Evolutionary conservation across 2,329 filamentous ascomycete genomes (phyloP), one percentile per base, ranked within the genome.

Genomic region (Ustulina deusta): DNA sequence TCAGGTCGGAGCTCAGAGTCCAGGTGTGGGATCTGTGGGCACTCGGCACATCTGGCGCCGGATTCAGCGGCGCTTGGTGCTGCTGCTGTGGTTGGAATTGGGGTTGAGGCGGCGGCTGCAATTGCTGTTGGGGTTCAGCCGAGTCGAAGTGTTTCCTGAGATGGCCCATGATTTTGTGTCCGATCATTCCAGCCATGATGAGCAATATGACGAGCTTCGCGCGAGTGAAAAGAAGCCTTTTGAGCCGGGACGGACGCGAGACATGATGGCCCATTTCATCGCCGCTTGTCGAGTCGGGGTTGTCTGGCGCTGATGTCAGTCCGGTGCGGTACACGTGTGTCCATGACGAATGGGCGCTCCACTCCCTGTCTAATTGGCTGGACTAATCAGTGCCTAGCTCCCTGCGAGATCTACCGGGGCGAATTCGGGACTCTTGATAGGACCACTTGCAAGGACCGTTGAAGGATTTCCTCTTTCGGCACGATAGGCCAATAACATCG

Each of bases 1-100:
- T 85, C 68, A 84, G 81, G 49, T 81, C 86, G 77, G 82, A 55
- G 60, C 51, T 68, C 2, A 71, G 48, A 1, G 61, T 68, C 70
- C 70, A 72, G n/a, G 64, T 64, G 54, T 58, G 68, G 11, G 68
- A 65, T 13, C 54, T 27, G 36, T 56, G 54, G 11, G 54, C 34
- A 6, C 20, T 42, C 15, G 25, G n/a, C 20, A 5, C 36, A 29
- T 56, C 36, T n/a, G 25, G 36, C 5, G 22, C 36, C n/a, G 36
- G 54, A 20, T 42, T n/a, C 13, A 42, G 36, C 1, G 38, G 54
- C 17, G 29, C 36, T 13, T 54, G 48, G 17, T 32, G 20, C 34
- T 48, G 25, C 22, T 61, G 49, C 25, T 62, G 63, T 40, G 55
- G 62, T 20, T 38, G 62, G 2, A 42, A 61, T 40, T 56, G 60